Conservation (phyloP, 2,329 filamentous ascomycete species). For the Pyricularia grisea region DNA sequence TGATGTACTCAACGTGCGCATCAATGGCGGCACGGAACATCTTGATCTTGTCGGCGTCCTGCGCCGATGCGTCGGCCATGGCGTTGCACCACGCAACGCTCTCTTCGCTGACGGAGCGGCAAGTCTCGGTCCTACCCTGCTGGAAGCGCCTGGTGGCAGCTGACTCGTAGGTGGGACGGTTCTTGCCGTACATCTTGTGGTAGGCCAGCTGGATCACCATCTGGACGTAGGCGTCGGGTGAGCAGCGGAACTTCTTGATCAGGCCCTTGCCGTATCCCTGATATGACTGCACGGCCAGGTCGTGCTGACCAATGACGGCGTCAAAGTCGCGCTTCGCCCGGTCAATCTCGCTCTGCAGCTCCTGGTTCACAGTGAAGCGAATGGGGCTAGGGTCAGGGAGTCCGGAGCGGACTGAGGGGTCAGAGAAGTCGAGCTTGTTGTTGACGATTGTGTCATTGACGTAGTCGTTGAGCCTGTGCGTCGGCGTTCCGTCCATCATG, state of each 20-base stretch:
- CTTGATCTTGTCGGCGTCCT: conserved; percentile 36
- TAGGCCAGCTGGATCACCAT: conserved; percentile 98
- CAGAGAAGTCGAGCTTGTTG: conserved; percentile 86
- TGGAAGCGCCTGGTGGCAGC: conserved; percentile 93
- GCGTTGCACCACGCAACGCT: conserved; percentile 82
- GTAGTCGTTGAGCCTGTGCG: conserved; percentile 93
- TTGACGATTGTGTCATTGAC: conserved; percentile 85
- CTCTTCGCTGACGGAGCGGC: conserved; percentile 83
- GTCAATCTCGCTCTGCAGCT: conserved; percentile 69
- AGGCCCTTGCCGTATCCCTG: conserved; percentile 96
- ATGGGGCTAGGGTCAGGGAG: conserved; percentile 73
- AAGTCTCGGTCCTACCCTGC: conserved; percentile 92
- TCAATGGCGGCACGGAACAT: conserved; percentile 76
- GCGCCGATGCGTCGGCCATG: conserved; percentile 61
- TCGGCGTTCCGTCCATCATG: conserved; percentile 99
- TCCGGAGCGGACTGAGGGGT: conserved; percentile 67
- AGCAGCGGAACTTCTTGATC: conserved; percentile 99
- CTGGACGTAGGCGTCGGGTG: conserved; percentile 93
- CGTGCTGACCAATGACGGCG: conserved; percentile 74
- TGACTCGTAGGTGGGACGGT: conserved; percentile 94
- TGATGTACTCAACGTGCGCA: conserved; percentile 84
- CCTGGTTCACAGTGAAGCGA: conserved; percentile 67
- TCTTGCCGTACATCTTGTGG: conserved; percentile 98
- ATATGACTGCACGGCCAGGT: conserved; percentile 89
- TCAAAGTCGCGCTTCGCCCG: conserved; percentile 71